Evolutionary conservation across 257 asterid genomes (phyloP), one percentile per base, ranked within the genome.

Genomic region (Mitragyna speciosa): DNA sequence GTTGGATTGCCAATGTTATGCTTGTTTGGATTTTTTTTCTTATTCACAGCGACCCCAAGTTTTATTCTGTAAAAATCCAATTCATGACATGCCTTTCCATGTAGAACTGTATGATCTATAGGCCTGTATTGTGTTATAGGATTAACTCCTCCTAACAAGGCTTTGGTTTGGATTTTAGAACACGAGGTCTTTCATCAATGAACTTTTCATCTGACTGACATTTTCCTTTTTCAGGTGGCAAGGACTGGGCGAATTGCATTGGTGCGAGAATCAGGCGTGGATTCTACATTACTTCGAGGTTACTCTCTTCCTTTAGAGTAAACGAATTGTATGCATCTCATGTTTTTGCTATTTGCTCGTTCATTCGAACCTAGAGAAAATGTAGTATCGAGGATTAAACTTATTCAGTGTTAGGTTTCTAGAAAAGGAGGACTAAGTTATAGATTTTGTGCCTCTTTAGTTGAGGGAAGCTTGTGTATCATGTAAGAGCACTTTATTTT

Each of bases 211-310:
- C 72, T 49, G 9, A 43, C 31, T 73, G 33, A 45, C 52, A 36
- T 75, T 12, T 52, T 36, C 30, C 17, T 31, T 58, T 69, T 77
- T 12, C 79, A 93, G 98, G 98, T 93, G 87, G 98, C 96, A 15
- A 86, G 98, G 81, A 93, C 98, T 0, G 97, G 98, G 71, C 90
- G 98, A 82, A 89, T 92, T 84, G 98, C 97, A 2, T 54, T 92
- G 88, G 82, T 82, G 47, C 91, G 96, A 20, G 98, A 93, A 80
- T 92, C 98, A 0, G 98, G 98, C 20, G 98, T 93, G 36, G 96
- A 93, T 82, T 94, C 97, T 1, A 88, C 89, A 73, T 87, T 76
- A 79, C 96, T 94, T 68, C 87, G 97, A 52, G 96, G 98, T 59
- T 92, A 87, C 78, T 77, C 92, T 83, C 87, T 92, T 80, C 88